Conservation (phyloP, 768 basidiomycete genomes). For the Serendipita sp. region DNA sequence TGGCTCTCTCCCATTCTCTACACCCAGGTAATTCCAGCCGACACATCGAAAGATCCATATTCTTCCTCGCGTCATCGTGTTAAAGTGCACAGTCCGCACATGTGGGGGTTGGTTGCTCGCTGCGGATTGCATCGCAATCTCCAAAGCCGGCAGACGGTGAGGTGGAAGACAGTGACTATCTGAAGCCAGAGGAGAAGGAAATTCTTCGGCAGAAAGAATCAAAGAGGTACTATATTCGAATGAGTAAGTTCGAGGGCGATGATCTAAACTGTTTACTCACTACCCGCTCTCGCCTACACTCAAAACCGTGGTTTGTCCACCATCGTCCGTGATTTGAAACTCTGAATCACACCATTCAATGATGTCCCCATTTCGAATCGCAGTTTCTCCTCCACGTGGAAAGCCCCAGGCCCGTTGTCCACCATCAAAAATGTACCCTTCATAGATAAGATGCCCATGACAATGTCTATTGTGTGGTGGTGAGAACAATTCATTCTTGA, state of each 20-base stretch:
- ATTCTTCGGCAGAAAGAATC: background rate
- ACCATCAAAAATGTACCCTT: background rate
- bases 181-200: background rate
- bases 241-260: background rate
- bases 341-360: background rate
- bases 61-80: background rate
- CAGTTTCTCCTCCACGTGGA: background rate
- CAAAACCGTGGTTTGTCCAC: background rate
- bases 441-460: background rate
- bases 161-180: background rate
- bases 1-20: background rate
- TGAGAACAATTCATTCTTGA: background rate
- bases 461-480: background rate
- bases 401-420: background rate
- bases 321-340: background rate
- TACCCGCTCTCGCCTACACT: background rate
- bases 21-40: background rate
- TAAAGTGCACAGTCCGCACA: background rate
- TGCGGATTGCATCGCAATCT: constrained; percentile 1
- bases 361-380: background rate
- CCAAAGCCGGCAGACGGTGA: background rate
- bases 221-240: background rate
- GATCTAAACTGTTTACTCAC: background rate
- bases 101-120: background rate
- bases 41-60: constrained; percentile 1